phyloP scores from a whole-genome alignment of 192 early-diverging fungal species.

The Podochytrium sp. region DNA sequence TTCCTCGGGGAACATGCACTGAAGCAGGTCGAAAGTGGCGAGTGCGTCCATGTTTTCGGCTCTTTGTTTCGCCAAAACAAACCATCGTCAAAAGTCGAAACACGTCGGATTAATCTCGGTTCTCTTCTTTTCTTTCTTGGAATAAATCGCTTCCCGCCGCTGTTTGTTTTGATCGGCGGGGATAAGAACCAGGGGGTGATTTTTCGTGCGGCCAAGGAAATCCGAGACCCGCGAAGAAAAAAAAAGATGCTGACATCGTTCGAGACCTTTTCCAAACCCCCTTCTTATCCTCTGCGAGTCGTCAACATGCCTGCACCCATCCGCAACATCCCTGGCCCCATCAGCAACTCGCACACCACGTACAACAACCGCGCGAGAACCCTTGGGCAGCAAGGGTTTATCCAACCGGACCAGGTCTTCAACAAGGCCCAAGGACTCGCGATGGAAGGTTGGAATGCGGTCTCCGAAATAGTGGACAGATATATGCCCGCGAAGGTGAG shows the following conservation, averaged over 20 bases:
- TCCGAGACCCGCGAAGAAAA: no score
- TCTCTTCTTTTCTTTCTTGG: no score
- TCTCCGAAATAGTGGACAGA: constrained; percentile 18
- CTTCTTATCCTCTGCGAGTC: no score
- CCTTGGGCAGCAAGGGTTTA: neutral
- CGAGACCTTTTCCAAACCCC: no score
- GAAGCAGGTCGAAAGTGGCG: neutral
- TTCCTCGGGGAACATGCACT: neutral
- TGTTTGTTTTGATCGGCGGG: no score
- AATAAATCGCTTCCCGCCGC: no score
- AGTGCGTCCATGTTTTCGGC: neutral
- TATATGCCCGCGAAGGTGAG: constrained; percentile 21
- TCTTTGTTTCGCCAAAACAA: no score
- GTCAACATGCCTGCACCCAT: constrained; percentile 22
- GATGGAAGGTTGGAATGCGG: neutral
- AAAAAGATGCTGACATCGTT: no score
- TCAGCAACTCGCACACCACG: neutral
- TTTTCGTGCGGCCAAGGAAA: no score
- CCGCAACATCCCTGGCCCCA: constrained; percentile 3
- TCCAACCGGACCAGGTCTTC: constrained; percentile 3
- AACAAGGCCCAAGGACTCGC: constrained; percentile 24
- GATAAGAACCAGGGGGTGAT: no score
- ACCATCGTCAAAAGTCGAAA: no score
- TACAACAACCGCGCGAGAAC: neutral
- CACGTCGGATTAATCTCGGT: no score